Conservation (phyloP, 1,139 yeast species). For the Taphrina communis region DNA sequence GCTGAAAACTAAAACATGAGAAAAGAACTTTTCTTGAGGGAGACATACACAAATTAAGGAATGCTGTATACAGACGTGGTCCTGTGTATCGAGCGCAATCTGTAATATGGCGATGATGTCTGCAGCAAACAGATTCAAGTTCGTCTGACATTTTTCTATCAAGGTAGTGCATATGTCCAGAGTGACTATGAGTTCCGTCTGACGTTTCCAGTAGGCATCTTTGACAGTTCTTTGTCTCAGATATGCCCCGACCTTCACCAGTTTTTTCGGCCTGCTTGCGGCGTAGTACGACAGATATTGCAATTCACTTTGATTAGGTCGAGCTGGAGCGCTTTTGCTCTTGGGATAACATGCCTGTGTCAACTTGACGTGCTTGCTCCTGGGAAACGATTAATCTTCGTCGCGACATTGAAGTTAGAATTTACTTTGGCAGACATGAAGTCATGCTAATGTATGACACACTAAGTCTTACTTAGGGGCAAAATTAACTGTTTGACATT, state of each 20-base stretch:
- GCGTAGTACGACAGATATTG: conserved; percentile 89
- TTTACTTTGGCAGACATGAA: conserved; percentile 19
- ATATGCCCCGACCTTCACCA: conserved; percentile 81
- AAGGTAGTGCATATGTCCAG: conserved; percentile 71
- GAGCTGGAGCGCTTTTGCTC: conserved; percentile 81
- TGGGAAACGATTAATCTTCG: not conserved
- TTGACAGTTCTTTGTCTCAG: conserved; percentile 66
- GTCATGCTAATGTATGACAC: not conserved
- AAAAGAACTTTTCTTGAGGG: too few relatives aligned
- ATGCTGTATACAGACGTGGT: conserved; percentile 63
- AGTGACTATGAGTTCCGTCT: conserved; percentile 73
- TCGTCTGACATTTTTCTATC: conserved; percentile 77
- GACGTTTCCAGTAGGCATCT: conserved; percentile 66
- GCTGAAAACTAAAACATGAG: conserved; percentile 55
- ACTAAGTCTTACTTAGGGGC: not conserved
- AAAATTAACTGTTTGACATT: too few relatives aligned
- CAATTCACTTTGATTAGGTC: conserved; percentile 89
- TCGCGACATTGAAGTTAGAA: not conserved
- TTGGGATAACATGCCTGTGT: conserved; percentile 92
- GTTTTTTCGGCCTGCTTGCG: conserved; percentile 84
- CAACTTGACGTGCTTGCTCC: conserved; percentile 77
- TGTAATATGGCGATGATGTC: conserved; percentile 54
- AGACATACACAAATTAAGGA: conserved; percentile 51
- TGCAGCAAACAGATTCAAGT: conserved; percentile 79
- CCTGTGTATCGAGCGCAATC: conserved; percentile 59